Base-by-base conservation (phyloP, 140 eudicot genomes). In the Artemisia princeps region DNA sequence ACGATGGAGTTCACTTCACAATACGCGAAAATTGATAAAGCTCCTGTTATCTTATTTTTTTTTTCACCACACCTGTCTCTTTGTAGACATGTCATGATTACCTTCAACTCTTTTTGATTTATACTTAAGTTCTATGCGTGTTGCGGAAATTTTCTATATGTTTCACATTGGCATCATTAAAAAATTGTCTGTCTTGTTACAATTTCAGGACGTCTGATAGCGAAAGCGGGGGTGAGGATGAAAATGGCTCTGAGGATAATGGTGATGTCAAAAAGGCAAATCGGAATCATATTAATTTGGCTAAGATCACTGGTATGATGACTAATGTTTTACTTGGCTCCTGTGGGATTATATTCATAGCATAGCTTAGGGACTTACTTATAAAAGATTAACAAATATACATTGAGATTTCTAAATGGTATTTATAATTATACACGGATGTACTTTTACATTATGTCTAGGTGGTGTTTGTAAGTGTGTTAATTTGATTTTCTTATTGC, bases 181-280 rank as follows among this genome's bases (percentile, higher is more conserved):
- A 17, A 17, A 17, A 33, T 37, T 74, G 20, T 55, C 6, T 19
- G 6, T 54, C 50, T 22, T 76, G 75, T 76, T 42, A 10, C 28
- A 28, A 62, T 80, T 69, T 65, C 68, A 87, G 95, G 83, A 45
- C 75, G 33, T 74, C 78, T 33, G 82, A 62, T 49, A 80, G 71
- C 74, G 67, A 33, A 15, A 54, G 78, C 7, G 78, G 63, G 46
- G 71, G 79, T 52, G 91, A 78, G 61, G 74, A 81, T 64, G 84
- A 54, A 66, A 75, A 78, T 70, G 78, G 79, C 70, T 76, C 95
- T 45, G 81, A 82, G 62, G 95, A 84, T 77, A 73, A 72, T 22
- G 84, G 74, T 50, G 76, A 81, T 79, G 79, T 53, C 71, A 75
- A 26, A 55, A 78, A 45, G 64, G 70, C 49, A 22, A 81, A 82